Base-by-base conservation (phyloP, 768 basidiomycete genomes). In the Baorangia bicolor region DNA sequence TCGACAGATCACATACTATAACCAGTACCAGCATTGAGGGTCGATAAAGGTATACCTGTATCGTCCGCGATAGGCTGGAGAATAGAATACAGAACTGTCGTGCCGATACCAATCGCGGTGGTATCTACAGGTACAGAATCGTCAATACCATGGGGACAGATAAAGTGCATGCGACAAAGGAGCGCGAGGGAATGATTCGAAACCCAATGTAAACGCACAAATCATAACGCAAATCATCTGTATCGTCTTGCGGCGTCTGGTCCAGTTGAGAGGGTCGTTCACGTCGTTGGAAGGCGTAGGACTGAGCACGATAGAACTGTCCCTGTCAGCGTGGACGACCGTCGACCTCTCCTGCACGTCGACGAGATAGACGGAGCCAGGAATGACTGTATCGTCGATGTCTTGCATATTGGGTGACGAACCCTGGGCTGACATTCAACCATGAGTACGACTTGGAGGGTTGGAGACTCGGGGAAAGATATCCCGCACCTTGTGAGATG, bases 331-430 rank as follows among this genome's bases (percentile, higher is more conserved):
- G 23, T 65, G 64, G 34, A 57, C 41, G 27, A 52, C 50, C 1
- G 53, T 38, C 41, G 52, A 49, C 23, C 55, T 53, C 14, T 55
- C 61, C n/a, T 62, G 56, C 12, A 65, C 60, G 37, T 65, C 64
- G n/a, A 65, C 64, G 13, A 65, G 58, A 45, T 65, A 64, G 12
- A 65, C 64, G 20, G 64, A 66, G 11, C 64, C 64, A 27, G 64
- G 64, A 18, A 65, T 53, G 40, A 52, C 53, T 7, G 60, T 59
- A 25, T 58, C 56, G 18, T 63, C 62, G n/a, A 62, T 55, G 28
- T 61, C 62, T 42, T 51, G 47, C 61, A 25, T 41, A 58, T 31
- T 35, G 38, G n/a, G 9, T 16, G 11, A 30, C n/a, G 28, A 33
- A 30, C 23, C 8, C 12, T 28, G 6, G 12, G 18, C 14, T 31